phyloP scores from a whole-genome alignment of 768 basidiomycete species.

The Cystobasidium ongulense region DNA sequence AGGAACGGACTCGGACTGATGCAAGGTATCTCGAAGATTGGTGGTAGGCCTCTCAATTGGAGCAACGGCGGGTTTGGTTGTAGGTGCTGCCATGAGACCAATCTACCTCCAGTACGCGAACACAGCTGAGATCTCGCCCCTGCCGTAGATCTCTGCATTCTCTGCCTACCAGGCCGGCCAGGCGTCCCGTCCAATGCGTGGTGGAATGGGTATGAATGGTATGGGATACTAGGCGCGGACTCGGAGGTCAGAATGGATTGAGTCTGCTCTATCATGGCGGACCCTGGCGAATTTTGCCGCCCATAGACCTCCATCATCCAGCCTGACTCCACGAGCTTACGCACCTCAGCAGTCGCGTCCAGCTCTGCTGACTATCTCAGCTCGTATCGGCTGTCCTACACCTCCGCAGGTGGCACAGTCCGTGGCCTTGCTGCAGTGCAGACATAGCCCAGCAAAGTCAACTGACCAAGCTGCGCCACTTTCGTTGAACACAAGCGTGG shows the following conservation, averaged over 20 bases:
- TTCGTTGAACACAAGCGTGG: neutral
- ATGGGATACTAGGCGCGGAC: neutral
- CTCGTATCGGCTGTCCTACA: too few species aligned
- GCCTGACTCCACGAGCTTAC: too few species aligned
- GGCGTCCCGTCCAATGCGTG: neutral
- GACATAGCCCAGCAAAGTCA: neutral
- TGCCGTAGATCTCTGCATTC: constrained; percentile 7
- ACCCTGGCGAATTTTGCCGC: too few species aligned
- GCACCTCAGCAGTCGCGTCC: too few species aligned
- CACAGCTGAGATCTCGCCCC: too few species aligned
- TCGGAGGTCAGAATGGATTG: neutral
- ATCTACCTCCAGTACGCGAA: too few species aligned
- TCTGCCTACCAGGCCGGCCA: neutral
- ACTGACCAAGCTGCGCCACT: neutral
- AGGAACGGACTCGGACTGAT: too few species aligned
- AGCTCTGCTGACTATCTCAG: neutral
- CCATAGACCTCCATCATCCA: too few species aligned
- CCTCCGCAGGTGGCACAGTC: neutral
- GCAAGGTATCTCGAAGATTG: too few species aligned
- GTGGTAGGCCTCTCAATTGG: neutral
- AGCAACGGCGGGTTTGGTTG: neutral
- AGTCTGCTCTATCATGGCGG: too few species aligned
- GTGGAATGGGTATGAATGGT: neutral
- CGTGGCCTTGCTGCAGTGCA: too few species aligned
- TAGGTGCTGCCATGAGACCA: too few species aligned